Conservation (phyloP, 169 alveolate species). For the Babesia gibsoni region DNA sequence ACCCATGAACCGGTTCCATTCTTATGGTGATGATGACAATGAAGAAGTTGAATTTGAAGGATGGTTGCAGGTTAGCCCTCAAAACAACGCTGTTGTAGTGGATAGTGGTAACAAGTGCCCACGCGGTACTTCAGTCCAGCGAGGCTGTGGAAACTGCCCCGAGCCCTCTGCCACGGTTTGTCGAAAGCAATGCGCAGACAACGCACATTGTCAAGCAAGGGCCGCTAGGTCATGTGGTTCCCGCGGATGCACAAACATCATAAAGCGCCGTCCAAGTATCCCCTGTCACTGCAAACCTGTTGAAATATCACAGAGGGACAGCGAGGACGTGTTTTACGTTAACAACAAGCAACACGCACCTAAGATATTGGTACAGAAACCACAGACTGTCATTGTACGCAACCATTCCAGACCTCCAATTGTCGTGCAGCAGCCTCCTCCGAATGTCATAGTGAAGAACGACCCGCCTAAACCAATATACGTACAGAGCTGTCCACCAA, state of each 20-base stretch:
- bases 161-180: constrained; percentile 9
- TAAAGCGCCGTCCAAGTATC: constrained; percentile 4
- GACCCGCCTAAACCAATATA: constrained; percentile 78
- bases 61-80: constrained; percentile 53
- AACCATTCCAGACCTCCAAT: constrained; percentile 75
- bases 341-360: constrained; percentile 76
- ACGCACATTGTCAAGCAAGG: background rate
- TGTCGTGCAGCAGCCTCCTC: constrained; percentile 79
- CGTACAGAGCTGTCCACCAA: constrained; percentile 75
- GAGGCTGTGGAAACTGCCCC: constrained; percentile 3
- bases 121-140: background rate
- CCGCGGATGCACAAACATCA: constrained; percentile 19
- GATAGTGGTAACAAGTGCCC: constrained; percentile 38
- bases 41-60: constrained; percentile 68
- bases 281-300: constrained; percentile 20
- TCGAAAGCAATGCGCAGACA: constrained; percentile 1
- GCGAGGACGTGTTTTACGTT: constrained; percentile 52
- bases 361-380: constrained; percentile 72
- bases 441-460: constrained; percentile 73
- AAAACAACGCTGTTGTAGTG: background rate
- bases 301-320: constrained; percentile 9
- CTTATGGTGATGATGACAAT: constrained; percentile 50
- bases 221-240: constrained; percentile 6
- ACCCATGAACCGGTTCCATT: constrained; percentile 6
- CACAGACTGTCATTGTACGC: constrained; percentile 75